Conservation (phyloP, 129 eudicot genomes). For the Artemisia argyi region DNA sequence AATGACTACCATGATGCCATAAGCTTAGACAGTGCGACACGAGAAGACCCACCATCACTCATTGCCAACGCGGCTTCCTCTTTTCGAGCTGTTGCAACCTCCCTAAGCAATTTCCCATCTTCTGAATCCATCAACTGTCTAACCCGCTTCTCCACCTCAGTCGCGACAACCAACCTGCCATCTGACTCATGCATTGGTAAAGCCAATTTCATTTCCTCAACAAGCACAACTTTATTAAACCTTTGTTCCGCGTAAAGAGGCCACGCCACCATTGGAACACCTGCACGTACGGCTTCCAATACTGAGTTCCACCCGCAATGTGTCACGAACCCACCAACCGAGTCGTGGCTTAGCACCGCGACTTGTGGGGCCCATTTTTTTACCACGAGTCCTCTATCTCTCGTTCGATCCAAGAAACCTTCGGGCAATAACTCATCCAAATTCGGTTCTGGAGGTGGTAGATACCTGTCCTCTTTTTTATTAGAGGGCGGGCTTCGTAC, state of each 20-base stretch:
- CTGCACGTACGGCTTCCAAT: slow-evolving; percentile 38
- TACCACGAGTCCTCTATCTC: slow-evolving; percentile 46
- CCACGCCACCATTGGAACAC: slow-evolving; percentile 57
- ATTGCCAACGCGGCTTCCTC: slow-evolving; percentile 23
- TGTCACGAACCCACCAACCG: slow-evolving; percentile 57
- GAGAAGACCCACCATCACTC: slow-evolving; percentile 39
- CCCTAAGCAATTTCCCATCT: slow-evolving; percentile 27
- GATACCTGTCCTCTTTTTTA: slow-evolving; percentile 25
- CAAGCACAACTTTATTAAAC: slow-evolving; percentile 45
- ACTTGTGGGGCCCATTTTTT: slow-evolving; percentile 58
- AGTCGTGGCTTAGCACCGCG: slow-evolving; percentile 38
- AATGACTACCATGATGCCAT: slow-evolving; percentile 16
- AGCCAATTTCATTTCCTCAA: slow-evolving; percentile 41
- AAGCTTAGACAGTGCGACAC: slow-evolving; percentile 19
- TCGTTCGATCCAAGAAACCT: slow-evolving; percentile 33
- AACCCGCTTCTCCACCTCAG: slow-evolving; percentile 41
- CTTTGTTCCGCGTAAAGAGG: slow-evolving; percentile 57
- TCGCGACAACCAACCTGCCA: slow-evolving; percentile 18
- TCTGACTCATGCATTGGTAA: slow-evolving; percentile 31
- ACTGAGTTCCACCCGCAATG: slow-evolving; percentile 69
- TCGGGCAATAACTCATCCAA: slow-evolving; percentile 40
- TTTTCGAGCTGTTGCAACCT: slow-evolving; percentile 18
- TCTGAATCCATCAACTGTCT: slow-evolving; percentile 43
- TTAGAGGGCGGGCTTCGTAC: slow-evolving; percentile 39
- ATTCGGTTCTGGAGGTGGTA: slow-evolving; percentile 46